Base-by-base conservation (phyloP, 495 filamentous ascomycete genomes). In the Opeltia flavorubescens region DNA sequence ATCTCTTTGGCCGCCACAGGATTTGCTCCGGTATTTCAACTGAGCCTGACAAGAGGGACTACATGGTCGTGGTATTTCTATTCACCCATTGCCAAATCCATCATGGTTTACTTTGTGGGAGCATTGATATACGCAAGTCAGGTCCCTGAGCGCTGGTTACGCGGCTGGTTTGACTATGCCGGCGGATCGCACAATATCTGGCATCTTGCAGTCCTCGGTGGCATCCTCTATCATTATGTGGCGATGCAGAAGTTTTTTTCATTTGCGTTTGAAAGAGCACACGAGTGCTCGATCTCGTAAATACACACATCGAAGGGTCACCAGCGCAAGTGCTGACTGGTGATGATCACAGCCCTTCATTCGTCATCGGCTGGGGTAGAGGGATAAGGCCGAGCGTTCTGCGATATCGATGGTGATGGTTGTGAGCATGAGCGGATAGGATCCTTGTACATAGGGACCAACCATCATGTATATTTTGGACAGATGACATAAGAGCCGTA, bases 171-270 rank as follows among this genome's bases (percentile, higher is more conserved):
- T 53, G 91, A 99, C 62, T 99, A 94, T 62, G 67, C 91, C 26
- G 93, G 93, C 23, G 86, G 84, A 42, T 87, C 82, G 60, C 91
- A 99, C 64, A 99, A 99, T 63, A 77, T 96, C 21, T 99, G 93
- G 91, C 91, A 99, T 63, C 62, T 94, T 33, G 93, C 93, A 18
- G 91, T 99, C 21, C 64, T 99, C 23, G 84, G 88, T 17, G 91
- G 91, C n/a, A 99, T 99, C 40, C 62, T 96, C 5, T 96, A 89
- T 60, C 91, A 99, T 65, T 99, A 95, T 60, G 68, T 71, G 21
- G 91, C 91, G 21, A 96, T 99, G 91, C 85, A 95, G 57, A 77
- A 86, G 39, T 87, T 99, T 56, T 99, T 99, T 55, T 67, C 82
- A 0, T 69, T 71, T 34, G 91, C 91, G n/a, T 95, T 95, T 64